phyloP scores from a whole-genome alignment of 2,329 filamentous ascomycete genomes.

The Botrytis aclada region DNA sequence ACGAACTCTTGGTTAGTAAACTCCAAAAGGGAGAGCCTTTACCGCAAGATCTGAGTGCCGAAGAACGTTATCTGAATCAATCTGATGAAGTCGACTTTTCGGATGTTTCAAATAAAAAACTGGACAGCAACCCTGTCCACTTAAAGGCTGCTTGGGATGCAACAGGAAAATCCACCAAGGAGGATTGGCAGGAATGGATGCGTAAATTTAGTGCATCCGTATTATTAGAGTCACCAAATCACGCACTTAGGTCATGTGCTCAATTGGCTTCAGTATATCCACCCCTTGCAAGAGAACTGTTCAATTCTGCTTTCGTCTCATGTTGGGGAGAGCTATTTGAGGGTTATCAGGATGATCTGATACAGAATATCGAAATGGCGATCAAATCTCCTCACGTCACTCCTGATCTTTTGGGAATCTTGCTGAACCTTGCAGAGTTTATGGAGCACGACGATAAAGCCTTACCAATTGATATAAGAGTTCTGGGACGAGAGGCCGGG shows the following conservation, averaged over 20 bases:
- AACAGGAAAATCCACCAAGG: conserved; percentile 91
- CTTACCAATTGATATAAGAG: conserved; percentile 92
- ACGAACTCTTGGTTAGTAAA: conserved; percentile 87
- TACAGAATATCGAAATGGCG: conserved; percentile 91
- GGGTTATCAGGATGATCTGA: conserved; percentile 94
- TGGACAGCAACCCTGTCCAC: conserved; percentile 96
- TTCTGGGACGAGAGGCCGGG: conserved; percentile 88
- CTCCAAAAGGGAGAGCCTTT: conserved; percentile 90
- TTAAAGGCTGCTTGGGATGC: conserved; percentile 97
- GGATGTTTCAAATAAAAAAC: conserved; percentile 86
- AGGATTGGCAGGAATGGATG: conserved; percentile 99
- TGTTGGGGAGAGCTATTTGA: conserved; percentile 99
- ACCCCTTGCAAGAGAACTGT: conserved; percentile 86
- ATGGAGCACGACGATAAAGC: conserved; percentile 99
- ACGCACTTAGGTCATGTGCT: conserved; percentile 89
- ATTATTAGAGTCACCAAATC: conserved; percentile 91
- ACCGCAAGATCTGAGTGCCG: conserved; percentile 90
- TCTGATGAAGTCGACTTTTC: conserved; percentile 77
- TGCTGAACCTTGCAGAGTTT: conserved; percentile 96
- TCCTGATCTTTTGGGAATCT: conserved; percentile 87
- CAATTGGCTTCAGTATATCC: conserved; percentile 87
- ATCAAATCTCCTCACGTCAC: conserved; percentile 94
- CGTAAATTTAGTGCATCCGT: conserved; percentile 93
- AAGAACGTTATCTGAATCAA: conserved; percentile 73
- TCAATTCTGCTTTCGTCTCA: conserved; percentile 98